Conservation (phyloP, 257 asterid species). For the Orobanche coerulescens region DNA sequence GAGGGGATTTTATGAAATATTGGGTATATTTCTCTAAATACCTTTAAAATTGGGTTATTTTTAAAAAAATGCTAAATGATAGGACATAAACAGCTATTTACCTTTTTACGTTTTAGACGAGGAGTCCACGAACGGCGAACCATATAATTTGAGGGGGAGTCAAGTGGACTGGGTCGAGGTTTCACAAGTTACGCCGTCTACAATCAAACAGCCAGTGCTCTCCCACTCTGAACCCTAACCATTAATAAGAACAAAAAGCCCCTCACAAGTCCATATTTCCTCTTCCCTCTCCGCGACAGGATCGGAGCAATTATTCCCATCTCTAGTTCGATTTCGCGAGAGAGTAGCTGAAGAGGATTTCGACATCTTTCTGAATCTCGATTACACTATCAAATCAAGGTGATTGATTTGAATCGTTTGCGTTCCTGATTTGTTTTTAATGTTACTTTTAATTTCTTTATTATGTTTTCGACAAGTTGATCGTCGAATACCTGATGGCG, state of each 20-base stretch:
- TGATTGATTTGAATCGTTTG: slow-evolving; percentile 3
- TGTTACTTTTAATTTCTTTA: neutral
- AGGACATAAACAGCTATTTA: no score
- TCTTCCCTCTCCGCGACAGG: slow-evolving; percentile 7
- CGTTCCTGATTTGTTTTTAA: neutral
- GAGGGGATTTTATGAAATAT: no score
- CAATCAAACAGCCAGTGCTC: slow-evolving; percentile 16
- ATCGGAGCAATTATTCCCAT: neutral
- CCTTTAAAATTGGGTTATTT: no score
- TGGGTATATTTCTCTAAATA: no score
- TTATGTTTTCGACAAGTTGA: neutral
- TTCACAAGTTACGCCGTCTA: slow-evolving; percentile 9
- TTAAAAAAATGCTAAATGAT: no score
- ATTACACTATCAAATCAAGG: slow-evolving; percentile 7
- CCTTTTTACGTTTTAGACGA: no score
- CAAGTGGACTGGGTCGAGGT: no score
- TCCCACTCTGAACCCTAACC: slow-evolving; percentile 36
- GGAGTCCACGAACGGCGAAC: no score
- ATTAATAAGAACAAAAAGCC: neutral
- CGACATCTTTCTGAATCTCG: slow-evolving; percentile 5
- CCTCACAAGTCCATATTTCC: neutral
- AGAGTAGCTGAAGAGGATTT: neutral
- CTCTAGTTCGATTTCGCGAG: slow-evolving; percentile 7
- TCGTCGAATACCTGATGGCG: neutral
- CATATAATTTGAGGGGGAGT: no score